Base-by-base conservation (phyloP, 2,329 filamentous ascomycete species). In the Trichophyton schoenleinii region DNA sequence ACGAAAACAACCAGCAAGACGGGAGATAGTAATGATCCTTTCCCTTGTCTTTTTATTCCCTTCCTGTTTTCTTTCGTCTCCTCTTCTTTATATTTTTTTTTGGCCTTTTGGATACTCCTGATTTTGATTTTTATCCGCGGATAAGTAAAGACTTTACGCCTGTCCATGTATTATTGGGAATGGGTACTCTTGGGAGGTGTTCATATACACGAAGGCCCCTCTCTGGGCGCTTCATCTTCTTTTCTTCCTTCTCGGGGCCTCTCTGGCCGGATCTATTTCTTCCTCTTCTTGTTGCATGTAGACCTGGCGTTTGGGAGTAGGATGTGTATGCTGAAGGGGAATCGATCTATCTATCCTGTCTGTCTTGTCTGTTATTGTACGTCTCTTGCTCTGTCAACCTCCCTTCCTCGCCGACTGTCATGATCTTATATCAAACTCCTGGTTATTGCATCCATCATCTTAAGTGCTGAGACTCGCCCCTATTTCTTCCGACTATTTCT, bases 1-100 rank as follows among this genome's bases (percentile, higher is more conserved):
- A 62, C 55, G 61, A 62, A 62, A 20, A 13, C 34, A 38, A 38
- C 28, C 60, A 53, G 53, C 44, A n/a, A 25, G 31, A 42, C 20
- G 42, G 44, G 34, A 44, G 53, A 60, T 34, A 53, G 38, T 52
- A 52, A 58, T 42, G 28, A 55, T 31, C 34, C 28, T 44, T 49
- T 53, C 25, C 25, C 49, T 38, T 34, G 15, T 41, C 25, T 53
- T 38, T 22, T 20, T 49, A 42, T 18, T 53, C 11, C 28, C 61
- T 59, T 49, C 52, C 20, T 38, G 34, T 60, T 57, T 63, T 20
- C 36, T 60, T 49, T 15, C 31, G 36, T 60, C 42, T 20, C 22
- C 44, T 36, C 20, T 46, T n/a, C 13, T 46, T 46, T 31, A 34
- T 46, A 25, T n/a, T 42, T 42, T 2, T 15, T 44, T 44, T n/a